Evolutionary conservation across 176 grass and related monocot species (phyloP).

Genomic region (Paspalum notatum): DNA sequence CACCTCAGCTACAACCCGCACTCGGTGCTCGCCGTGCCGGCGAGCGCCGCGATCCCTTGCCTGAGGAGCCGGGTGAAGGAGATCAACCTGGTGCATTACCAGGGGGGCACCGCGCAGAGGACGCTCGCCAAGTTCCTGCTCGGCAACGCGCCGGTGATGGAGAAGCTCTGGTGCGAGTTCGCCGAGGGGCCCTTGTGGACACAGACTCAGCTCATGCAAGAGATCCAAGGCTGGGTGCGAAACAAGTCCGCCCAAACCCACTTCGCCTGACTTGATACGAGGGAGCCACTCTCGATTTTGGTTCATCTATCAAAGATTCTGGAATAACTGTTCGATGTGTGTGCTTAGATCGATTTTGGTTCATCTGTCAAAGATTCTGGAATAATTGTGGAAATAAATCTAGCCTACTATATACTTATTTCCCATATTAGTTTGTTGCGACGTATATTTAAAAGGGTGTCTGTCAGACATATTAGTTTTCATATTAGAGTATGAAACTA

Average conservation of each 20-base stretch:
- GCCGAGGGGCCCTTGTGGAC: background rate
- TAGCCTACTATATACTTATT: no score
- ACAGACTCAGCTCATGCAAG: background rate
- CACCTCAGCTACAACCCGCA: background rate
- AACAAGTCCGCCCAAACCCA: background rate
- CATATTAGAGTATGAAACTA: no score
- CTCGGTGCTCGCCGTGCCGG: background rate
- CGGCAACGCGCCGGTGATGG: background rate
- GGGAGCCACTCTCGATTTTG: background rate
- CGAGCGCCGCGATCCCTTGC: background rate
- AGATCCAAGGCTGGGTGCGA: background rate
- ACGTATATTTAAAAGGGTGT: no score
- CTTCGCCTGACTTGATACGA: background rate
- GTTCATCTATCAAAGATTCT: background rate
- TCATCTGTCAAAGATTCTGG: no score
- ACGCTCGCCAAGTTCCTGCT: slow-evolving; percentile 13
- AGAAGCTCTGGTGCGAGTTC: background rate
- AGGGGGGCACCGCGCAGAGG: background rate
- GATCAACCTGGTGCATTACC: slow-evolving; percentile 11
- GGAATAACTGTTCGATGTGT: no score
- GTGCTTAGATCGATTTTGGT: no score
- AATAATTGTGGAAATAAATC: no score
- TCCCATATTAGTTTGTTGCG: no score
- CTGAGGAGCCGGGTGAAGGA: background rate
- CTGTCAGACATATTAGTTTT: no score